Evolutionary conservation across 225 moss, liverwort and hornwort genomes (phyloP), one percentile per base, ranked within the genome.

Genomic region (Anthoceros angustus): DNA sequence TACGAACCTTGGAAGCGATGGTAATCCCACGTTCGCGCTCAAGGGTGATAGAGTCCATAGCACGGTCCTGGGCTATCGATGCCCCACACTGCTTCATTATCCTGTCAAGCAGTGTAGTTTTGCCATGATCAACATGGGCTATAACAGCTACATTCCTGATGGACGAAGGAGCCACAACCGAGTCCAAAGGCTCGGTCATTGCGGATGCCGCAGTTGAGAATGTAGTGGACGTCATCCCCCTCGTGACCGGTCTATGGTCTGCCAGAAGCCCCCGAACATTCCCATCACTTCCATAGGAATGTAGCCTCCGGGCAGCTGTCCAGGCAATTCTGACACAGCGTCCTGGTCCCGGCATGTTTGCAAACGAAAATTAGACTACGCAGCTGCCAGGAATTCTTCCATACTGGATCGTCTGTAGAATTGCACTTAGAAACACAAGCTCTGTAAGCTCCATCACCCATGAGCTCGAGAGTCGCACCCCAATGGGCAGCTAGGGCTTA

Each of bases 81-180:
- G 90, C 90, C 12, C 94, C 94, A 67, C 94, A 95, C 74, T 95
- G 81, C n/a, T 87, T 87, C 65, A 95, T 70, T 32, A 95, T 90
- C 20, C 90, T 74, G 67, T 95, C 94, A 81, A 95, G 83, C 0
- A 95, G 86, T 42, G 94, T 95, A 18, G 94, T 95, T 73, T 95
- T 95, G 18, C 94, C 94, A 71, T 95, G 94, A 73, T 95, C 94
- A 23, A 95, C 94, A 66, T 95, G 94, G 0, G 94, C 94, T 50
- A 95, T 95, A 32, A 95, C 90, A 11, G 94, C 94, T 45, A 95
- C 94, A 66, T 95, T 95, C 21, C 94, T 86, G 66, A 95, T 90
- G 63, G 79, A 83, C 0, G 83, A 69, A 1, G 94, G 94, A 9
- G 71, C 38, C 63, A 82, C 78, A 12, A 82, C 82, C 14, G 75